Evolutionary conservation across 2,329 filamentous ascomycete species (phyloP), one percentile per base, ranked within the genome.

Genomic region (Cladosporium oxysporum): DNA sequence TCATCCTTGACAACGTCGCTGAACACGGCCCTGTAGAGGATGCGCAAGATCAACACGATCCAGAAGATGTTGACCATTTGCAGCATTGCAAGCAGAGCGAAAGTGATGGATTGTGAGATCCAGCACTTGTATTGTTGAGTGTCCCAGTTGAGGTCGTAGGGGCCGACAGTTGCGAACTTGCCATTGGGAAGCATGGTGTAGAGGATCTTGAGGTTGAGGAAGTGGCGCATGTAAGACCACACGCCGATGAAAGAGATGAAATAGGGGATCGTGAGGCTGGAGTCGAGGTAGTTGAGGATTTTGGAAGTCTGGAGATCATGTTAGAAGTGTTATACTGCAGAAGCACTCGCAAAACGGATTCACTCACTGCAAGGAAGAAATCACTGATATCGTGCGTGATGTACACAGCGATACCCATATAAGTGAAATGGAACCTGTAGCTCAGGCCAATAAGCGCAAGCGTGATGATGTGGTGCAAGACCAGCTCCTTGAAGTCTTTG

Each of bases 341-440:
- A 8, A n/a, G n/a, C 29, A 31, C 33, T 49, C 14, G 49, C 12
- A 8, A 10, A 28, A 26, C 10, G 14, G 28, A 64, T 28, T 2
- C n/a, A 78, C 89, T 80, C 86, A 93, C 91, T 44, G 94, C 93
- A 53, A 97, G 85, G 86, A 97, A 97, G 81, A 97, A 97, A 78
- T 97, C 93, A 67, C 90, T 93, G 68, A 97, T 91, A 76, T 98
- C 93, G 79, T 96, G 92, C 11, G 93, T 97, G 68, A 95, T 92
- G 79, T 97, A 98, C 37, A 98, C 92, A 23, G 92, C 91, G 64
- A 97, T 81, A 29, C 93, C 93, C 77, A 98, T 96, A 80, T 97
- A 94, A 23, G 93, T 96, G 79, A 97, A 98, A 80, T 98, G 93
- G 83, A 97, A 98, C 68, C 92, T 88, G 81, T 97, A 98, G 82